A percentile compares a stretch with the other conserved stretches of the same genome.
These are phyloP conservation scores for Cucurbita moschata DNA, from an alignment of 306 rosid genomes.

Conservation along the genomic window DNA sequence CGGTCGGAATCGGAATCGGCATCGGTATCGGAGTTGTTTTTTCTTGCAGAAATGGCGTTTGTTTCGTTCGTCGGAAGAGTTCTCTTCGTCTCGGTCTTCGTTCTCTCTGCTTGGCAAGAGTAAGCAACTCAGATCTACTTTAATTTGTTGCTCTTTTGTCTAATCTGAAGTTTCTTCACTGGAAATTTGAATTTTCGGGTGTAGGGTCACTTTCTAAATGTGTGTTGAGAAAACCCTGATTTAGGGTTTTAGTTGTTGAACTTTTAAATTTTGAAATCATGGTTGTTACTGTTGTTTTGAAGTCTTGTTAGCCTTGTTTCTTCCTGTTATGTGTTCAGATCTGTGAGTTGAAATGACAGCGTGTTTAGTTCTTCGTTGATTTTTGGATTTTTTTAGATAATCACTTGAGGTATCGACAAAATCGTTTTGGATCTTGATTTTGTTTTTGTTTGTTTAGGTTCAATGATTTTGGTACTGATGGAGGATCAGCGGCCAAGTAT, in stretches of 20 bases:
- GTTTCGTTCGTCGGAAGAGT: constrained; percentile 43
- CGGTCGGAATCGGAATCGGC: neutral
- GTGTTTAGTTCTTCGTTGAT: neutral
- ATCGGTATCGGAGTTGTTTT: neutral
- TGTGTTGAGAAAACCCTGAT: neutral
- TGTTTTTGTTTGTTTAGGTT: constrained; percentile 15
- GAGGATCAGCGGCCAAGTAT: constrained; percentile 41
- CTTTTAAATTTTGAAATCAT: neutral
- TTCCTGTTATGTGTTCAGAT: neutral
- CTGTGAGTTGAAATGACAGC: neutral
- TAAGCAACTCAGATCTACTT: constrained; percentile 28
- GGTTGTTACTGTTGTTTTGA: neutral
- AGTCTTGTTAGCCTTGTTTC: neutral
- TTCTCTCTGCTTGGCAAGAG: constrained; percentile 54
- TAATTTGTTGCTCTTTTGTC: neutral
- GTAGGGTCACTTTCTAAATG: neutral
- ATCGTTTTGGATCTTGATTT: neutral
- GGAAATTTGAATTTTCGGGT: neutral
- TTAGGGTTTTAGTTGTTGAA: neutral
- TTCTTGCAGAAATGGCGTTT: constrained; percentile 35
- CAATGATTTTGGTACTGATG: constrained; percentile 41
- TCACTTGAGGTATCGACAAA: neutral
- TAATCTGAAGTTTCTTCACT: neutral
- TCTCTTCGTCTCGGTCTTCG: constrained; percentile 45
- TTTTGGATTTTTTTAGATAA: neutral